phyloP scores from a whole-genome alignment of 257 asterid genomes.

The Solanum commersonii region DNA sequence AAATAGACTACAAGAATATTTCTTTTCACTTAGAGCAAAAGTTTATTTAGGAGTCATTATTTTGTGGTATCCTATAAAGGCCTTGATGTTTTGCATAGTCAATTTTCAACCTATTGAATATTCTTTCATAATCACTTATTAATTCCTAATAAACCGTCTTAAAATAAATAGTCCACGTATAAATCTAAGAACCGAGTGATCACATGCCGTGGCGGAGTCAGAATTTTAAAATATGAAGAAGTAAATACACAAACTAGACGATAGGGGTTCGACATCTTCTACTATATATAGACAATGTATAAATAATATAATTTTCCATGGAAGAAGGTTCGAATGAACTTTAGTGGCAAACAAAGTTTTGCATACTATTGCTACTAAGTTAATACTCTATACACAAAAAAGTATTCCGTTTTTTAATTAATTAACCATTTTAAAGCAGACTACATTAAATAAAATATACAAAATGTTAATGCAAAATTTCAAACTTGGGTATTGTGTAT shows the following conservation, averaged over 20 bases:
- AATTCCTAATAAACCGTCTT: background rate
- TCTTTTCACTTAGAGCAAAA: background rate
- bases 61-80: background rate
- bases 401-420: too few species aligned
- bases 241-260: background rate
- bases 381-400: too few species aligned
- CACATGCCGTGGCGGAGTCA: background rate
- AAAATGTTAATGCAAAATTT: too few species aligned
- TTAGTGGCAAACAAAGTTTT: too few species aligned
- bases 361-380: too few species aligned
- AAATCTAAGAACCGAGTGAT: background rate
- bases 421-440: too few species aligned
- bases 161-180: background rate
- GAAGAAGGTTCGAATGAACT: background rate
- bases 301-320: too few species aligned
- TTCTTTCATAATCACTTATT: background rate
- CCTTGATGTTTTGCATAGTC: background rate
- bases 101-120: background rate
- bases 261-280: too few species aligned
- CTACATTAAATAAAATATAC: too few species aligned
- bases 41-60: background rate
- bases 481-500: too few species aligned
- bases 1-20: background rate
- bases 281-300: too few species aligned
- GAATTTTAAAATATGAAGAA: too few species aligned